Base-by-base conservation (phyloP, 1,284 basidiomycete species). In the Jaminaea rosea region DNA sequence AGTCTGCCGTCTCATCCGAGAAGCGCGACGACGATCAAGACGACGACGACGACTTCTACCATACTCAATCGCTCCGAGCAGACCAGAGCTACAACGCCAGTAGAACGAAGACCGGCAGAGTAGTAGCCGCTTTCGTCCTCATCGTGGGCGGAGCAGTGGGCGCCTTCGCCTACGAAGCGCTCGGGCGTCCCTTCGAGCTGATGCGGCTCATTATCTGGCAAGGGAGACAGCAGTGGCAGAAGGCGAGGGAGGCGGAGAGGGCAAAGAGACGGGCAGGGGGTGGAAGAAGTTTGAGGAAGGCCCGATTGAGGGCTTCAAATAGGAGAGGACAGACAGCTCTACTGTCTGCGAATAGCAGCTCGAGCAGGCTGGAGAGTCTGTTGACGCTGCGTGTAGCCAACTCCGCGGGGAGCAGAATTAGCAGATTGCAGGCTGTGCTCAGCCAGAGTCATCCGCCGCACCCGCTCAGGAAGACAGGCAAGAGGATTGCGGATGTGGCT, bases 141-240 rank as follows among this genome's bases (percentile, higher is more conserved):
- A 55, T 65, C 10, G 50, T 59, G 0, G 71, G 71, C 32, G 71
- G 71, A 9, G 71, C 66, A 13, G 44, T 71, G 4, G 71, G 71
- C 31, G 70, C 69, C 0, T 50, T 62, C 23, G 44, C 62, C 9
- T 73, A 72, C 52, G 67, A 71, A 47, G 44, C 70, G 4, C 63
- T 75, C 5, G 70, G 73, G 0, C 50, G 75, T 5, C 75, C 75
- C 3, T 71, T 74, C 44, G 75, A 76, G 49, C 52, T 74, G 36
- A 59, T 69, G 56, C 58, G 75, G 8, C 60, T 60, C 2, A 74
- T 73, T 13, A 65, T 76, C 19, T 75, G 63, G 64, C 61, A 74
- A 28, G 72, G 74, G 58, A 67, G 37, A 50, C 57, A 19, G 72
- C 68, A 72, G 66, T 68, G 15, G 61, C 63, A 48, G 56, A 52